Conservation (phyloP, 2,329 filamentous ascomycete species). For the Byssothecium circinans region DNA sequence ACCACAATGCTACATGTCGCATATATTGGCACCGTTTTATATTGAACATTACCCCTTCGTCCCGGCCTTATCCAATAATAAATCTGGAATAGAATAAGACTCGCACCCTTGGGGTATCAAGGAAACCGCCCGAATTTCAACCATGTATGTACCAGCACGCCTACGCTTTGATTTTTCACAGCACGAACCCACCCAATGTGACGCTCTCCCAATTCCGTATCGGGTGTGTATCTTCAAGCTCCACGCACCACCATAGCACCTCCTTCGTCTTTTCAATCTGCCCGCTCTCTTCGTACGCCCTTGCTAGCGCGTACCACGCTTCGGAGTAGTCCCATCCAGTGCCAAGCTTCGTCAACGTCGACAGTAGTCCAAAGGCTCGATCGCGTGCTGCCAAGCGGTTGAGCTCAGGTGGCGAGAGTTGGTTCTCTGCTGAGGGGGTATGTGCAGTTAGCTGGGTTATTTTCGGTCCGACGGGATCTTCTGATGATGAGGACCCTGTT, state of each 20-base stretch:
- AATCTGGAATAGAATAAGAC: no score
- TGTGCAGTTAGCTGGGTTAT: constrained; percentile 56
- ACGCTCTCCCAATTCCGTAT: constrained; percentile 78
- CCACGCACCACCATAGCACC: constrained; percentile 96
- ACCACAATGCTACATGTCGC: no score
- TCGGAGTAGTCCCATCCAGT: constrained; percentile 88
- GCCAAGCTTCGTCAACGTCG: constrained; percentile 80
- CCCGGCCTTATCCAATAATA: background rate
- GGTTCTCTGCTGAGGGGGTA: constrained; percentile 41
- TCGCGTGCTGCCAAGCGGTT: constrained; percentile 89
- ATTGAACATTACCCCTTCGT: no score
- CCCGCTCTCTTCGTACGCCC: constrained; percentile 84
- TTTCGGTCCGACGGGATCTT: constrained; percentile 13
- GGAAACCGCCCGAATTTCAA: background rate
- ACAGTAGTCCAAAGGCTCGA: constrained; percentile 81
- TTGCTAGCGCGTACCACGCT: constrained; percentile 86
- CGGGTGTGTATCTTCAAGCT: constrained; percentile 82
- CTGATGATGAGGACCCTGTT: constrained; percentile 9
- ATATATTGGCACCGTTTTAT: no score
- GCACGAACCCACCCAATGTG: constrained; percentile 42
- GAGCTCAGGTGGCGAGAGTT: constrained; percentile 65
- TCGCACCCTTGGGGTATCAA: background rate
- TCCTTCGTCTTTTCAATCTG: constrained; percentile 87
- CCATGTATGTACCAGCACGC: background rate
- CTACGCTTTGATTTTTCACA: constrained; percentile 17